Evolutionary conservation across 2,329 filamentous ascomycete genomes (phyloP).

Genomic region (Monilinia aucupariae): DNA sequence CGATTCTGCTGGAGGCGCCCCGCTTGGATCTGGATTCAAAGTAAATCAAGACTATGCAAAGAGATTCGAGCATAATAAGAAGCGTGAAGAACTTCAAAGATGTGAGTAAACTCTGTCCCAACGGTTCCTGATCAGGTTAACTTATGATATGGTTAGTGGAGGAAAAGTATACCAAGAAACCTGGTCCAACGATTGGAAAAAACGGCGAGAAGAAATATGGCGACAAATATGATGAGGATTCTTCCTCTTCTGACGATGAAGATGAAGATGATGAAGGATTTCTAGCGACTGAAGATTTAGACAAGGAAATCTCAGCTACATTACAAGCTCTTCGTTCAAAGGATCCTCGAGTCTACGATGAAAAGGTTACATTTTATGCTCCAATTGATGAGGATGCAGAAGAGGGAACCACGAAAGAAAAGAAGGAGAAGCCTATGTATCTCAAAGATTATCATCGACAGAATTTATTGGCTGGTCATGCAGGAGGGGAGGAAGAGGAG

Average conservation of each 20-base stretch:
- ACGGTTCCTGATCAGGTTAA: constrained; percentile 25
- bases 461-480: constrained; percentile 71
- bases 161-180: constrained; percentile 64
- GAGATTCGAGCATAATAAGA: constrained; percentile 95
- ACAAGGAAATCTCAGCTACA: constrained; percentile 81
- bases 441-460: constrained; percentile 88
- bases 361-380: constrained; percentile 70
- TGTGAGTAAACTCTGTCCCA: constrained; percentile 42
- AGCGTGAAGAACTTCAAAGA: constrained; percentile 77
- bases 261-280: constrained; percentile 88
- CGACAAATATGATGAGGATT: constrained; percentile 45
- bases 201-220: constrained; percentile 34
- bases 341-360: constrained; percentile 86
- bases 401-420: constrained; percentile 39
- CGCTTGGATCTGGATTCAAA: constrained; percentile 51
- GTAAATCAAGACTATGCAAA: constrained; percentile 88
- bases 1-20: constrained; percentile 36
- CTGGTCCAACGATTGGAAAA: constrained; percentile 39
- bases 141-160: constrained; percentile 56
- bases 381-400: constrained; percentile 51
- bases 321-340: constrained; percentile 83
- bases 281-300: constrained; percentile 76
- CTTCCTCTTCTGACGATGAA: constrained; percentile 67
- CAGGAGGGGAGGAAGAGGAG: constrained; percentile 54
- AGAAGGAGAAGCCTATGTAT: constrained; percentile 78